These are phyloP conservation scores for Achaetomiella virescens DNA, from an alignment of 495 filamentous ascomycete genomes.

Conservation along the genomic window DNA sequence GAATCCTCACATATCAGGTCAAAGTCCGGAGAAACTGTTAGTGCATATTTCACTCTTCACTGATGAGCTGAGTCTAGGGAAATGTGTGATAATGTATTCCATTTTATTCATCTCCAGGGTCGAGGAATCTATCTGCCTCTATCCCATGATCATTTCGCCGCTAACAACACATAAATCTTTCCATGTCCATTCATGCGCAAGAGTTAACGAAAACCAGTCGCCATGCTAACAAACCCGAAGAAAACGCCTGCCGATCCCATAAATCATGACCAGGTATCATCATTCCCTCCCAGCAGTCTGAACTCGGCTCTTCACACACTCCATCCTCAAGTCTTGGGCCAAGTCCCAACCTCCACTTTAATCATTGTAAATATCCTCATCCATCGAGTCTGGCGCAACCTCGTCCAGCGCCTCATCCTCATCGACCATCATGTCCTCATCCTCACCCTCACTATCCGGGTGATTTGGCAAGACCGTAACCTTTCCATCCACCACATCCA, in stretches of 20 bases:
- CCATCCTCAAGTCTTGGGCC: not conserved
- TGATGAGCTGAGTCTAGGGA: too few species aligned
- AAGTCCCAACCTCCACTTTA: constrained; percentile 2
- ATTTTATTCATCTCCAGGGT: not conserved
- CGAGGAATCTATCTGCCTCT: constrained; percentile 8
- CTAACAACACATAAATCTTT: too few species aligned
- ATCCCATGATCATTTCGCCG: not conserved
- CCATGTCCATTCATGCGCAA: not conserved
- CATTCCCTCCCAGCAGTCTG: not conserved
- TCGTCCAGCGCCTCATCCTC: constrained; percentile 64
- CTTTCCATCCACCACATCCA: constrained; percentile 65
- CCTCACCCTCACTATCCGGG: constrained; percentile 50
- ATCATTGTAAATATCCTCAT: constrained; percentile 64
- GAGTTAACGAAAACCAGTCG: not conserved
- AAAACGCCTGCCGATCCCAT: too few species aligned
- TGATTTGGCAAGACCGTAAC: constrained; percentile 82
- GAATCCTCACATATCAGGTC: too few species aligned
- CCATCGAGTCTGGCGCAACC: constrained; percentile 65
- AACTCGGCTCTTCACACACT: not conserved
- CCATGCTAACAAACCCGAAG: not conserved
- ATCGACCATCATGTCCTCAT: constrained; percentile 60
- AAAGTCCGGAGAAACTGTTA: too few species aligned
- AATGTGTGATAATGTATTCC: not conserved
- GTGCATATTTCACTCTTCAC: too few species aligned
- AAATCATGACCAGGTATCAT: not conserved